These are phyloP conservation scores for Pichia cactophila DNA, from an alignment of 1,139 yeast genomes.

Conservation along the genomic window DNA sequence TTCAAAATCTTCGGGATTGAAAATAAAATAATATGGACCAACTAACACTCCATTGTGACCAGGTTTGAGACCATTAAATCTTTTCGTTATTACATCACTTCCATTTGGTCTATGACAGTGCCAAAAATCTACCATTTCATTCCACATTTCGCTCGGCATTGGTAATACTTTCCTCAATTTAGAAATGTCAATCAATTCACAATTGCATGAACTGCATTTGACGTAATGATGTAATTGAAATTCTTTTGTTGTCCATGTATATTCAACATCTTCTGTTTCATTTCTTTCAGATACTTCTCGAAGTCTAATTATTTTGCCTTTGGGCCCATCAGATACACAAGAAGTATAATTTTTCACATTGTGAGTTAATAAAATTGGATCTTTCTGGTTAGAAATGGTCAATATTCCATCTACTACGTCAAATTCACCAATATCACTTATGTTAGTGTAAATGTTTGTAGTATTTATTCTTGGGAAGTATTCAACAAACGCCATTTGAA, in stretches of 20 bases:
- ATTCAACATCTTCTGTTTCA: slow-evolving; percentile 10
- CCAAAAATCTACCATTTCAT: slow-evolving; percentile 96
- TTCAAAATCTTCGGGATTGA: slow-evolving; percentile 28
- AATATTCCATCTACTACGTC: not conserved
- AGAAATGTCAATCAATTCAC: slow-evolving; percentile 8
- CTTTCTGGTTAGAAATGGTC: not conserved
- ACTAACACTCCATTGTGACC: slow-evolving; percentile 37
- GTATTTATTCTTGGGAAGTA: slow-evolving; percentile 20
- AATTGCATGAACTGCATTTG: slow-evolving; percentile 14
- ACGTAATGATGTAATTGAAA: not conserved
- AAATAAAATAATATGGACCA: slow-evolving; percentile 51
- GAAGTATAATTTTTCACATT: not conserved
- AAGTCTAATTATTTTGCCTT: not conserved
- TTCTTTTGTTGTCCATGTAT: slow-evolving; percentile 20
- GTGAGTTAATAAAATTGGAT: not conserved
- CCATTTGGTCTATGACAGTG: slow-evolving; percentile 84
- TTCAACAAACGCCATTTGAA: slow-evolving; percentile 12
- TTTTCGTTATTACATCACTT: slow-evolving; percentile 14
- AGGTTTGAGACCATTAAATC: slow-evolving; percentile 39
- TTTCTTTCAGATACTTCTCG: not conserved
- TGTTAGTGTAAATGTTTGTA: slow-evolving; percentile 7
- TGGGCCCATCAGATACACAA: not conserved
- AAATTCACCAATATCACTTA: not conserved
- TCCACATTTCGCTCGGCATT: slow-evolving; percentile 91
- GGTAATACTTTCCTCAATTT: slow-evolving; percentile 38